Base-by-base conservation (phyloP, 345 rosid genomes). In the Raphanus sativus region DNA sequence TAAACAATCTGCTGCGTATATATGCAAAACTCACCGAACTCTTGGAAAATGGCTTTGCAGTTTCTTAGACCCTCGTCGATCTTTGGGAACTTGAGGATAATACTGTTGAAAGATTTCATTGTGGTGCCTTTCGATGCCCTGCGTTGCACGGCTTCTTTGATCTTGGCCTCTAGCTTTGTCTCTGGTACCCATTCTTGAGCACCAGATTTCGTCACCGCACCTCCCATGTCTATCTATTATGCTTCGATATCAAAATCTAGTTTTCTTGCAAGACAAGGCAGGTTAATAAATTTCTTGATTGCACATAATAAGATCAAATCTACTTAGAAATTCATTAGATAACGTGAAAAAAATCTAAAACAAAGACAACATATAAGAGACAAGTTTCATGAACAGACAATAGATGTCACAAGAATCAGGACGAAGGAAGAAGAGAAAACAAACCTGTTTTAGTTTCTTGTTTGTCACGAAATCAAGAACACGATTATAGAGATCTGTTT, bases 81-180 rank as follows among this genome's bases (percentile, higher is more conserved):
- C 81, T 90, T 92, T 3, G 98, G 97, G 80, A 94, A 94, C 77
- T 94, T 94, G 77, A 94, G 84, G 79, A 94, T 86, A 34, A 92
- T 83, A 83, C 88, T 81, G 84, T 88, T 90, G 86, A 94, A 92
- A 7, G 97, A 94, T 82, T 87, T 90, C 82, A 89, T 70, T 13
- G 85, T 64, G 59, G 88, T 86, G 75, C 95, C 98, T 81, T 48
- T 65, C 25, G 87, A 76, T 70, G 86, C 90, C 76, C 93, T 86
- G 55, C 86, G 85, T 77, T 83, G 86, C 87, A 92, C 74, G 52
- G 97, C 92, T 85, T 92, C 97, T 48, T 79, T 88, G 86, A 92
- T 86, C 71, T 89, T 90, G 5, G 91, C 87, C 80, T 95, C 99
- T 8, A 95, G 84, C 83, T 92, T 89, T 54, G 94, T 88, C 83